Evolutionary conservation across 805 yeast genomes (phyloP).

Genomic region (Candida sphagnicola): DNA sequence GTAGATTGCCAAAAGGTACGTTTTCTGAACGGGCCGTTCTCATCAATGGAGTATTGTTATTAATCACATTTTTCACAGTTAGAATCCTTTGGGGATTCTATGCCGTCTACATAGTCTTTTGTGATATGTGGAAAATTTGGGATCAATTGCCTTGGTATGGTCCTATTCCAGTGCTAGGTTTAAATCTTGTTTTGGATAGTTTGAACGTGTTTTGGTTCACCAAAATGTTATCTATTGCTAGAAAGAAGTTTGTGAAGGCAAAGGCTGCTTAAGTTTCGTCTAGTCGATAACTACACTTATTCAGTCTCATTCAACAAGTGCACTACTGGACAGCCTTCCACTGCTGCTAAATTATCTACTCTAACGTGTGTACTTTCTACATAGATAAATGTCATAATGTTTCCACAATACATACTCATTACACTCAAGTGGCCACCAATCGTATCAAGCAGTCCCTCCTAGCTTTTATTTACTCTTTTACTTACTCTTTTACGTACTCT

Average conservation of each 20-base stretch:
- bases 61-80: constrained; percentile 67
- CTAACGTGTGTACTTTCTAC: too few relatives aligned
- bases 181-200: constrained; percentile 60
- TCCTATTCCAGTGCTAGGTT: constrained; percentile 45
- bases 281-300: too few relatives aligned
- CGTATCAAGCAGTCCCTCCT: too few relatives aligned
- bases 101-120: constrained; percentile 54
- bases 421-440: too few relatives aligned
- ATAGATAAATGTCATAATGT: too few relatives aligned
- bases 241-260: constrained; percentile 35
- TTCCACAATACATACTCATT: too few relatives aligned
- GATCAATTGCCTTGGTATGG: constrained; percentile 43
- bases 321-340: too few relatives aligned
- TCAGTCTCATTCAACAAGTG: too few relatives aligned
- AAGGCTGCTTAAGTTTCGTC: not conserved
- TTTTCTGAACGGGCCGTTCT: constrained; percentile 51
- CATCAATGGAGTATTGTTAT: constrained; percentile 68
- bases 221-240: constrained; percentile 80
- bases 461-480: too few relatives aligned
- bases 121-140: constrained; percentile 44
- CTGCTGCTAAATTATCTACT: too few relatives aligned
- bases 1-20: constrained; percentile 66
- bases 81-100: constrained; percentile 86
- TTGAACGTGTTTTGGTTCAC: constrained; percentile 84
- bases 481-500: too few relatives aligned